Evolutionary conservation across 352 stramenopile genomes (phyloP).

Genomic region (Pythium chondricola): DNA sequence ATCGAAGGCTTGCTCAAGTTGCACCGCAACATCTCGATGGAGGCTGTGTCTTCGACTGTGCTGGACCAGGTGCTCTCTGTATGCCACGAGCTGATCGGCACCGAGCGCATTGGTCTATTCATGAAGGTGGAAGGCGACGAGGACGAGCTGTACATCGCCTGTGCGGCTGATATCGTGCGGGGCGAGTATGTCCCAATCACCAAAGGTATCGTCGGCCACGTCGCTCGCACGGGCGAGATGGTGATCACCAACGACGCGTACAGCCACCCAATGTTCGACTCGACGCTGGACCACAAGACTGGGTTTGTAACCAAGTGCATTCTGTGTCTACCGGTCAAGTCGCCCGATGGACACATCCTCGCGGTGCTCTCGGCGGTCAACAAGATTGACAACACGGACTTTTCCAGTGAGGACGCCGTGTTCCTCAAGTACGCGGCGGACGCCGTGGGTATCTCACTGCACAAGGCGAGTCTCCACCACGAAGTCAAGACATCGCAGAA

Average conservation of each 20-base stretch:
- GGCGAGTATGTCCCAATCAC: conserved; percentile 65
- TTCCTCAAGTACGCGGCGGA: conserved; percentile 74
- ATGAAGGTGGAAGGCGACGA: conserved; percentile 56
- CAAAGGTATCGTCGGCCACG: conserved; percentile 60
- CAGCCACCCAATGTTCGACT: conserved; percentile 54
- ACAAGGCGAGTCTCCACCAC: conserved; percentile 62
- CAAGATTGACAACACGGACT: conserved; percentile 67
- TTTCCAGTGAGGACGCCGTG: conserved; percentile 54
- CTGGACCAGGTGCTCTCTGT: conserved; percentile 62
- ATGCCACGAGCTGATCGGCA: conserved; percentile 63
- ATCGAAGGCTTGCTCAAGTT: conserved; percentile 67
- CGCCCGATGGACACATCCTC: conserved; percentile 46
- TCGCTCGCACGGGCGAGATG: conserved; percentile 54
- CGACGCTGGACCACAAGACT: conserved; percentile 59
- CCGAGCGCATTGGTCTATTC: conserved; percentile 62
- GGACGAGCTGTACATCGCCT: conserved; percentile 63
- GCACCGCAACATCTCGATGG: conserved; percentile 68
- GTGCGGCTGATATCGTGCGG: conserved; percentile 46
- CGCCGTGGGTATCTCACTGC: conserved; percentile 54
- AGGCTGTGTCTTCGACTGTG: conserved; percentile 44
- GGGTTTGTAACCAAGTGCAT: conserved; percentile 56
- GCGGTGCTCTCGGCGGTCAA: conserved; percentile 66
- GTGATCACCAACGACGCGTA: conserved; percentile 69
- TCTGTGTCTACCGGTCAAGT: conserved; percentile 54
- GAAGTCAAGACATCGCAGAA: conserved; percentile 69